A percentile compares a stretch with the other conserved stretches of the same genome.
Evolutionary conservation across 148 eudicot genomes (phyloP).

Genomic region (Diospyros lotus): DNA sequence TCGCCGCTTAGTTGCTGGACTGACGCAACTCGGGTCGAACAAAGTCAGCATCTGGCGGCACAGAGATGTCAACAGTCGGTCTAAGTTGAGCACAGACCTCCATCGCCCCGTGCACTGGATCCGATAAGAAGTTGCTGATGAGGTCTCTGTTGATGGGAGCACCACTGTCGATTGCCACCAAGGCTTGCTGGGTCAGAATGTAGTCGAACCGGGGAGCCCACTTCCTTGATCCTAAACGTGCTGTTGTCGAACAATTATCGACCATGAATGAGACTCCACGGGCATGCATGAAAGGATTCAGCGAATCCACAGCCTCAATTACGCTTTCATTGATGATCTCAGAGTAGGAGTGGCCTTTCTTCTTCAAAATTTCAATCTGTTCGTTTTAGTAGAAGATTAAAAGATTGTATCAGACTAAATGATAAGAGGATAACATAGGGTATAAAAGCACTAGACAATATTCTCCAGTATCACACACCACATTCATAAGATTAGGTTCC

Average conservation of each 20-base stretch:
- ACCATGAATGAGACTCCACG: conserved; percentile 97
- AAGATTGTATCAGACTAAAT: not conserved
- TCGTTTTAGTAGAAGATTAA: not conserved
- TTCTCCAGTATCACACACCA: not conserved
- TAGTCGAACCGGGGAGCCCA: conserved; percentile 98
- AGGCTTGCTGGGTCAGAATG: conserved; percentile 85
- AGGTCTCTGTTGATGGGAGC: conserved; percentile 72
- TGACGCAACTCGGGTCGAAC: conserved; percentile 89
- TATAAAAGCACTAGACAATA: not conserved
- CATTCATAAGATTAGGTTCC: not conserved
- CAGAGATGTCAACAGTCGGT: conserved; percentile 88
- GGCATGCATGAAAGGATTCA: conserved; percentile 99
- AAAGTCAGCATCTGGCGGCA: conserved; percentile 81
- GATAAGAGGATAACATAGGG: not conserved
- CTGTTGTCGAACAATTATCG: conserved; percentile 95
- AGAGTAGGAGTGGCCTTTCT: conserved; percentile 96
- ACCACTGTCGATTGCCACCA: conserved; percentile 71
- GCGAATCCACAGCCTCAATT: conserved; percentile 92
- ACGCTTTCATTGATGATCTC: conserved; percentile 96
- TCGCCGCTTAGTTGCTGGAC: conserved; percentile 24
- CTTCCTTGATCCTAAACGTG: conserved; percentile 88
- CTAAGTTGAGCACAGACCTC: conserved; percentile 82
- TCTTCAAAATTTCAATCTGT: conserved; percentile 89
- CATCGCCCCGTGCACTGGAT: conserved; percentile 83
- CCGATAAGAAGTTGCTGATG: conserved; percentile 82